Evolutionary conservation across 2,329 filamentous ascomycete genomes (phyloP), one percentile per base, ranked within the genome.

Genomic region (Xylaria sp.): DNA sequence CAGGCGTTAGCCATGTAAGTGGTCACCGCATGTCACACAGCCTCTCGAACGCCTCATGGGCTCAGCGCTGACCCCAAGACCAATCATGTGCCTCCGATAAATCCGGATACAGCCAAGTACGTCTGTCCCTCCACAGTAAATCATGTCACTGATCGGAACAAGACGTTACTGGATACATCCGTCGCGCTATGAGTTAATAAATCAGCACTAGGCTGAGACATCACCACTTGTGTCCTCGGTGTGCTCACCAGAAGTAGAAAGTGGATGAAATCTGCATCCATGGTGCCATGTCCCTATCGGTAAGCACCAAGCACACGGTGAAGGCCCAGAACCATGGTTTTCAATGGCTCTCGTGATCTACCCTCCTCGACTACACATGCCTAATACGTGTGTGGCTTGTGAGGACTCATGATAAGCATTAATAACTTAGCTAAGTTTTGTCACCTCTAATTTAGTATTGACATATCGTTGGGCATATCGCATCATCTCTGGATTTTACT

Each of bases 201-300:
- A 51, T 51, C 49, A 51, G 49, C 49, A 51, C 49, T 51, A 51
- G 9, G 21, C 33, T 23, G 17, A 51, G 33, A 51, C 49, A 51
- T 38, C 4, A 51, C 33, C 49, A 28, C 7, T 2, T 38, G 23
- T 14, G 37, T 51, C 33, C 21, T 19, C 37, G 23, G 21, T 28
- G 19, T 38, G 21, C 23, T 51, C 14, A 38, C 49, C 31, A 25
- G 9, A 14, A 38, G 25, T 23, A 28, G 28, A 9, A 31, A 47
- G 15, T 15, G 5, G 15, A 21, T 45, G 15, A 31, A 17, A 17
- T 17, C 42, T 46, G n/a, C n/a, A n/a, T n/a, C n/a, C n/a, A n/a
- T n/a, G n/a, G n/a, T n/a, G n/a, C n/a, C n/a, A n/a, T n/a, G n/a
- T 31, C 28, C 28, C 9, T 31, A 9, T 31, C 28, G 28, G 9